Percentiles rank a stretch among this genome's conserved stretches.
These are phyloP conservation scores for Ophiobolus disseminans DNA, from an alignment of 2,329 filamentous ascomycete genomes.

Conservation along the genomic window DNA sequence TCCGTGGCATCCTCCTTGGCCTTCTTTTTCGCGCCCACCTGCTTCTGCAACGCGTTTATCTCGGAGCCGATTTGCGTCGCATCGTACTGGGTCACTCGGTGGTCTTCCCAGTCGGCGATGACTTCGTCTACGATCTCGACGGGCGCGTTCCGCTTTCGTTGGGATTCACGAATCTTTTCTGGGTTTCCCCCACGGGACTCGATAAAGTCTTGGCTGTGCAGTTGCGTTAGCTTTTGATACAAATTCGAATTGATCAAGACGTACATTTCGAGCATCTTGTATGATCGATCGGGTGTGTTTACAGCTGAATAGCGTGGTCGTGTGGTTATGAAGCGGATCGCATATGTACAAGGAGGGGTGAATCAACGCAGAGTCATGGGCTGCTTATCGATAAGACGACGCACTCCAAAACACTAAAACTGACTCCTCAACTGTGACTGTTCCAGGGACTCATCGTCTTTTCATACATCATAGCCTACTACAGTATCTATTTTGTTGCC, in stretches of 20 bases:
- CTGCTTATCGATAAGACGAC: too few species aligned
- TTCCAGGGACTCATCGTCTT: too few species aligned
- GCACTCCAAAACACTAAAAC: too few species aligned
- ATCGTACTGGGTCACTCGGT: conserved; percentile 78
- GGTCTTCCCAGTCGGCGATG: conserved; percentile 84
- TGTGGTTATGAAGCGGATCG: too few species aligned
- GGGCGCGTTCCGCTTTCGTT: conserved; percentile 79
- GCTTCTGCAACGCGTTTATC: conserved; percentile 89
- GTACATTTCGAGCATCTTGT: conserved; percentile 46
- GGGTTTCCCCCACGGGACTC: conserved; percentile 88
- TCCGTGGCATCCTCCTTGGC: conserved; percentile 83
- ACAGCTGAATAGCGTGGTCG: too few species aligned
- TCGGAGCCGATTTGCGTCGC: conserved; percentile 81
- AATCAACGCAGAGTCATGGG: too few species aligned
- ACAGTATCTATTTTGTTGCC: too few species aligned
- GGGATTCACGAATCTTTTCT: conserved; percentile 89
- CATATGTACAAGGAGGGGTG: too few species aligned
- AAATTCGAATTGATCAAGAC: conserved; percentile 11
- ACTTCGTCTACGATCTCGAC: conserved; percentile 90
- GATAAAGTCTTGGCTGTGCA: conserved; percentile 59
- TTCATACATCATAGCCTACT: too few species aligned
- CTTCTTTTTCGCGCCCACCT: conserved; percentile 93
- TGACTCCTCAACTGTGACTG: too few species aligned
- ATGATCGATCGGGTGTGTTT: too few species aligned
- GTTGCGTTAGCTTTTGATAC: conserved; percentile 22